Base-by-base conservation (phyloP, 179 eudicot species). In the Dionaea muscipula region DNA sequence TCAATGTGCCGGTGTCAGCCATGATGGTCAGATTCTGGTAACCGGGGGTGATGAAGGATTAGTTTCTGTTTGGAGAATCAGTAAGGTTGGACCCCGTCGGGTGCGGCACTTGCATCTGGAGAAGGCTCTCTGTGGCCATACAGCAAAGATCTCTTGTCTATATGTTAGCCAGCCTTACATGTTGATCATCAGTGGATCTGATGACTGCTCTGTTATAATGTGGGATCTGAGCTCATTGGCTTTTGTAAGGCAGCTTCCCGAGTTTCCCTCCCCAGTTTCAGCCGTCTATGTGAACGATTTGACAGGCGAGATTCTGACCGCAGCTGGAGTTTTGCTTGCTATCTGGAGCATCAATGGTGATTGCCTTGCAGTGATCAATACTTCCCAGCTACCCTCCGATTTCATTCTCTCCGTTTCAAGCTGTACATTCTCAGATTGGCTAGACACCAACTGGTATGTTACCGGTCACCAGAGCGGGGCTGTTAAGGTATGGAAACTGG, bases 391-490 rank as follows among this genome's bases (percentile, higher is more conserved):
- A 47, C 93, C 98, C 12, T 88, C 96, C 10, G 99, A 93, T 71
- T 66, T 67, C 37, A 81, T 93, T 51, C 65, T 84, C 28, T 88
- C 99, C 0, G 86, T 88, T 47, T 68, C 94, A 0, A 81, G 89
- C 67, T 77, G 78, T 46, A 72, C 75, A 7, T 82, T 72, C 59
- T 93, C 94, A 0, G 99, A 88, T 71, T 88, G 94, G 90, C 68
- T 74, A 56, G 96, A 83, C 15, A 71, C 79, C 1, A 78, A 85
- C 53, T 93, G 99, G 99, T 84, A 81, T 52, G 89, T 78, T 9
- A 88, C 99, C 0, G 99, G 99, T 36, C 99, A 93, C 57, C 94
- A 93, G 57, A 93, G 99, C 35, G 99, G 99, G 36, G 86, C 91
- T 6, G 74, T 93, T 16, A 93, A 93, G 61, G 81, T 93, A 14